Percentiles rank a stretch among this genome's conserved stretches.
Conservation (phyloP, 495 filamentous ascomycete species). For the Penicillium subrubescens region DNA sequence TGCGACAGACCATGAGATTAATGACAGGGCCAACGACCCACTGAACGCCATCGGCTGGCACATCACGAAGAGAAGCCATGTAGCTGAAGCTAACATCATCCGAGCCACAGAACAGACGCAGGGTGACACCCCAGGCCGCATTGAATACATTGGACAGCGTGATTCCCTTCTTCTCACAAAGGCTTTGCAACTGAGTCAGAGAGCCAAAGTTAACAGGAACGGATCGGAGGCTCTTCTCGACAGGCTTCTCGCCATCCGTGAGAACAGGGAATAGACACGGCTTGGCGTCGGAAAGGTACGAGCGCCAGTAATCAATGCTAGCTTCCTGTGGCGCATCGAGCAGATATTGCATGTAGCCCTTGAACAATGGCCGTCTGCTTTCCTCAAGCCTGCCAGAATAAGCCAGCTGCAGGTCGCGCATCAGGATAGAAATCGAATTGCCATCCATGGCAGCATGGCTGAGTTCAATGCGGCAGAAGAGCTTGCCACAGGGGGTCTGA, state of each 20-base stretch:
- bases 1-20: constrained; percentile 55
- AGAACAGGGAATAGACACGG: constrained; percentile 56
- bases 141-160: constrained; percentile 57
- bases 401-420: constrained; percentile 48
- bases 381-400: constrained; percentile 45
- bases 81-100: constrained; percentile 59
- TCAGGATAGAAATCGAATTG: constrained; percentile 48
- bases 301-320: constrained; percentile 56
- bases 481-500: constrained; percentile 36
- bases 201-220: constrained; percentile 37
- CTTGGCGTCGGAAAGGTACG: constrained; percentile 48
- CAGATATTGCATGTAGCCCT: constrained; percentile 55
- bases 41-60: constrained; percentile 46
- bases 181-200: constrained; percentile 34
- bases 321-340: constrained; percentile 34
- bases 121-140: constrained; percentile 54
- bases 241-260: constrained; percentile 30
- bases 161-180: constrained; percentile 50
- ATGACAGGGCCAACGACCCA: constrained; percentile 56
- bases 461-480: constrained; percentile 58
- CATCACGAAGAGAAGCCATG: constrained; percentile 53
- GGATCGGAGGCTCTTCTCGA: constrained; percentile 33
- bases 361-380: constrained; percentile 50
- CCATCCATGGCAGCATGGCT: constrained; percentile 59
- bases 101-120: constrained; percentile 51